phyloP scores from a whole-genome alignment of 192 early-diverging fungal genomes.

The Gryganskiella cystojenkinii region DNA sequence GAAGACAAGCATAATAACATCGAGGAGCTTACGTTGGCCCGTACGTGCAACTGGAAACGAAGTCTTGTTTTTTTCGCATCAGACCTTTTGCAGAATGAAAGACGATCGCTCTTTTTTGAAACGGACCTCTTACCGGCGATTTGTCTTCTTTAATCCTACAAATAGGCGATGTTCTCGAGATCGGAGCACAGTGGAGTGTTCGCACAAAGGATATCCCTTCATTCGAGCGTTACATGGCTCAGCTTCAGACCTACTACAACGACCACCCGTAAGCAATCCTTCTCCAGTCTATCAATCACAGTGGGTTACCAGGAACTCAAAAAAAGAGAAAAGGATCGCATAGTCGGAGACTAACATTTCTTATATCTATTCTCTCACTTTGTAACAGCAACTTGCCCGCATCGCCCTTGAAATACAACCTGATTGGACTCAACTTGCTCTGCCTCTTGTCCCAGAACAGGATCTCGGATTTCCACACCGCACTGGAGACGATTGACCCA shows the following conservation, averaged over 20 bases:
- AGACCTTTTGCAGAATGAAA: too few species aligned
- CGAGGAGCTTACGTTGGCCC: constrained; percentile 54
- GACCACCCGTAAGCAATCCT: constrained; percentile 70
- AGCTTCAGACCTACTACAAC: constrained; percentile 90
- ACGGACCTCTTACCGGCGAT: neutral
- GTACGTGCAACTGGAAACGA: constrained; percentile 21
- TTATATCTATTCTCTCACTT: neutral
- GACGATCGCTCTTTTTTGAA: neutral
- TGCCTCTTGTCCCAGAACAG: constrained; percentile 93
- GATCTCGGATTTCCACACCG: constrained; percentile 99
- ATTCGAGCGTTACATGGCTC: constrained; percentile 96
- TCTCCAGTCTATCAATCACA: neutral
- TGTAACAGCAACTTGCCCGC: constrained; percentile 62
- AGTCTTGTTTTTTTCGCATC: too few species aligned
- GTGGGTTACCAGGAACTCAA: too few species aligned
- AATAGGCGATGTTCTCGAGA: constrained; percentile 88
- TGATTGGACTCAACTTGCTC: constrained; percentile 93
- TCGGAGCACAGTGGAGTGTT: constrained; percentile 90
- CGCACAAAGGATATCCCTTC: constrained; percentile 87
- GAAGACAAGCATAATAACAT: constrained; percentile 47
- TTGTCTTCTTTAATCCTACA: neutral
- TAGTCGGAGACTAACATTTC: neutral
- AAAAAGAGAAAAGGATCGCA: neutral
- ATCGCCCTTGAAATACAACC: constrained; percentile 87
- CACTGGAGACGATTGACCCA: constrained; percentile 90